Evolutionary conservation across 2,329 filamentous ascomycete genomes (phyloP), one percentile per base, ranked within the genome.

Genomic region (Clonostachys rhizophaga): DNA sequence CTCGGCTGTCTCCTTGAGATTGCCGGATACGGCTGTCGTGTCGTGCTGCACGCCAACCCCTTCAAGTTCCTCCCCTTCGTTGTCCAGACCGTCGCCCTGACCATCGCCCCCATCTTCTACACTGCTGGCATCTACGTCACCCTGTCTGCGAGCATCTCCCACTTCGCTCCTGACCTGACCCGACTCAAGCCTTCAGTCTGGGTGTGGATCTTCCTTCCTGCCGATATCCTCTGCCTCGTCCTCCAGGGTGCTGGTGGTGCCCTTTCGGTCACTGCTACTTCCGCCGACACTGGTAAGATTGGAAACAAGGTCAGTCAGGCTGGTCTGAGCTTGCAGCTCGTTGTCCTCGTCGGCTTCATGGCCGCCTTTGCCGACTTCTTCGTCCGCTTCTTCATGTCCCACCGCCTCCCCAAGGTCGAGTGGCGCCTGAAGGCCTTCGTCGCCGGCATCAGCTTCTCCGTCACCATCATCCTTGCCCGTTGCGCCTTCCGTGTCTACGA

Each of bases 111-210:
- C 45, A 67, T 71, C 50, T 71, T 68, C 53, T 71, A 79, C 75
- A 54, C 79, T 30, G 84, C 83, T 1, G 81, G 80, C 49, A 81
- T 87, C 57, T 88, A 87, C 60, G 75, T 87, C 46, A 84, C 79
- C 33, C 71, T 86, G 33, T 65, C 62, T 52, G 67, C 67, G 51
- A 55, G 64, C 6, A 72, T 73, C 54, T 44, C 73, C 40, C 60
- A 58, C 59, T 61, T 73, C 50, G 65, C 61, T 2, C 64, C 63
- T 4, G 56, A 64, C 3, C 57, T 73, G 37, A 71, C 71, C 14
- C 69, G 71, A 47, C 68, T 76, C 60, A 63, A 60, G 40, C 70
- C 72, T 13, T 54, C 59, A 40, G 58, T 70, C 40, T 69, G 72
- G 52, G 67, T 68, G 65, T 74, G 66, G 67, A 62, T 72, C 59